Evolutionary conservation across 2,329 filamentous ascomycete species (phyloP), one percentile per base, ranked within the genome.

Genomic region (Drechslerella dactyloides): DNA sequence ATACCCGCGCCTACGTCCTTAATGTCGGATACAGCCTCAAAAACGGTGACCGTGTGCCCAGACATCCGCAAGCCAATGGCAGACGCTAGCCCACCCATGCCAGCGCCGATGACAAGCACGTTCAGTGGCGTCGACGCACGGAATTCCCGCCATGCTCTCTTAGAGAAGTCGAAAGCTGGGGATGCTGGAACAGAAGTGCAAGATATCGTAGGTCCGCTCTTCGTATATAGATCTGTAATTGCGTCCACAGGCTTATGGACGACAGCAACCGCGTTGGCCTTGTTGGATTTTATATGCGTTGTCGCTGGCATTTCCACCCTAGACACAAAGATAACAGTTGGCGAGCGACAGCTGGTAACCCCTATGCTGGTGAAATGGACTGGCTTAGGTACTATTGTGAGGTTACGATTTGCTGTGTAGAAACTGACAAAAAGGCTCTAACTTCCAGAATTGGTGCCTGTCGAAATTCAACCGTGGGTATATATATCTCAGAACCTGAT

Each of bases 1-100:
- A 85, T 79, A 0, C 84, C 83, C 13, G 83, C 83, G 6, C 84
- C 84, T 23, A 84, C 80, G 80, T 84, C 73, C 37, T 53, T 54
- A 13, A 53, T 72, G n/a, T 60, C 52, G 23, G 66, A 48, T 53
- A 56, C 62, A 8, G 35, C 30, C 52, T 57, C 52, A 48, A 52
- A 56, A 44, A 66, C 24, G 33, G 42, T 56, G 21, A 56, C 60
- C 7, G 10, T 53, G 35, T 72, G 68, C 2, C 68, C 68, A 0
- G 68, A 50, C 13, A 65, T n/a, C 0, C 58, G 21, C 2, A 72
- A 35, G 15, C 60, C 60, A 10, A 72, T 56, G 3, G 68, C 60
- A 6, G 68, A 23, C 1, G 55, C 27, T 7, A 72, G 55, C 10
- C 68, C 68, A 10, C 48, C 68, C 5, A 72, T 35, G 7, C 68